Conservation (phyloP, 805 yeast species). For the Kodamaea kakaduensis region DNA sequence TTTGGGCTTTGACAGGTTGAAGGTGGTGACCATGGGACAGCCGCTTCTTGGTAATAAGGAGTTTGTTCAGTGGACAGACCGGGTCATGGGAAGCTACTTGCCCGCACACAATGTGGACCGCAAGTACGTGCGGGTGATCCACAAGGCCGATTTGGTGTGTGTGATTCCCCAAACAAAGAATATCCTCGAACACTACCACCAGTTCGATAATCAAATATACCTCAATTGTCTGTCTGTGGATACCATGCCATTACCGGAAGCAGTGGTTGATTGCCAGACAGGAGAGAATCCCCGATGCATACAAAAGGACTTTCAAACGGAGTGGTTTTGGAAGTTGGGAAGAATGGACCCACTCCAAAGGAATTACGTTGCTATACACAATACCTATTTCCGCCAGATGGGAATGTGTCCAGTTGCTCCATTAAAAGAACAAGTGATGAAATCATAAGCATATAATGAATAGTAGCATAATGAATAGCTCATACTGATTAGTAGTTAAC, state of each 20-base stretch:
- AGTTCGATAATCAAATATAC: slow-evolving; percentile 37
- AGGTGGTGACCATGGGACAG: slow-evolving; percentile 42
- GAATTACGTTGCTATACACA: slow-evolving; percentile 28
- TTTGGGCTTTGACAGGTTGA: slow-evolving; percentile 27
- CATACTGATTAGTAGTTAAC: too few relatives aligned
- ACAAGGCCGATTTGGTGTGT: slow-evolving; percentile 25
- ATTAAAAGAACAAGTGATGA: too few relatives aligned
- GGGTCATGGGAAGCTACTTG: slow-evolving; percentile 27
- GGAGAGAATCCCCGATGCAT: slow-evolving; percentile 21
- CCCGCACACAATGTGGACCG: slow-evolving; percentile 18
- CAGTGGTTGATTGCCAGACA: slow-evolving; percentile 31
- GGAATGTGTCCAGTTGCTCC: slow-evolving; percentile 17
- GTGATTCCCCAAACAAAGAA: slow-evolving; percentile 24
- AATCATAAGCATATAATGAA: too few relatives aligned
- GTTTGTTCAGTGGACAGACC: slow-evolving; percentile 36
- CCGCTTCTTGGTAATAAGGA: slow-evolving; percentile 39
- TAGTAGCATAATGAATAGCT: too few relatives aligned
- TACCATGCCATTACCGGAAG: slow-evolving; percentile 20
- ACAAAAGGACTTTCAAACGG: slow-evolving; percentile 22
- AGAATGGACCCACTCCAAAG: slow-evolving; percentile 1
- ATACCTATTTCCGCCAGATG: slow-evolving; percentile 35
- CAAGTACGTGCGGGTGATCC: slow-evolving; percentile 22
- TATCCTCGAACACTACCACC: slow-evolving; percentile 22
- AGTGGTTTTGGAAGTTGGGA: slow-evolving; percentile 12
- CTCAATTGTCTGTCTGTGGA: slow-evolving; percentile 19